Evolutionary conservation across 2,329 filamentous ascomycete genomes (phyloP).

Genomic region (Fusarium globosum): DNA sequence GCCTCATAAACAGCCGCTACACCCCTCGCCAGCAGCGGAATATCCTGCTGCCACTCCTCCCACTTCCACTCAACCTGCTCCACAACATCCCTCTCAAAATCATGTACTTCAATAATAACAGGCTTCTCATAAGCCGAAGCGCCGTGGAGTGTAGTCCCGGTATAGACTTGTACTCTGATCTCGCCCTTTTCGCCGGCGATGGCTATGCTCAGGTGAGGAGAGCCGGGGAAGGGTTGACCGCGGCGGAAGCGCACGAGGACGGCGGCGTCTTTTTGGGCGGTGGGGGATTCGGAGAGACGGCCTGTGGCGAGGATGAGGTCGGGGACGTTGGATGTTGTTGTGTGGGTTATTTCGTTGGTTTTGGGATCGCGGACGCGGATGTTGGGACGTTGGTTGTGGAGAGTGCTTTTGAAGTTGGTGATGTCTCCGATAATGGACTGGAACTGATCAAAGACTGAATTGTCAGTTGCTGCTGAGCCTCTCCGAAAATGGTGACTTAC

Average conservation of each 20-base stretch:
- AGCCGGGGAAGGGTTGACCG: slow-evolving; percentile 61
- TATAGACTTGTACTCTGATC: slow-evolving; percentile 53
- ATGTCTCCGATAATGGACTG: slow-evolving; percentile 60
- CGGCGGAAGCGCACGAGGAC: slow-evolving; percentile 59
- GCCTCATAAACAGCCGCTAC: slow-evolving; percentile 68
- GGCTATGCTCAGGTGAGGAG: slow-evolving; percentile 59
- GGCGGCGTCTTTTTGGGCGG: slow-evolving; percentile 50
- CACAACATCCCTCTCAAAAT: slow-evolving; percentile 58
- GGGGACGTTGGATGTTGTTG: slow-evolving; percentile 55
- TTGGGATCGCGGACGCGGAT: slow-evolving; percentile 50
- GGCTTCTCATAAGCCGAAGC: slow-evolving; percentile 48
- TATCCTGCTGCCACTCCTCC: slow-evolving; percentile 58
- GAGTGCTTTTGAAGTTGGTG: slow-evolving; percentile 49
- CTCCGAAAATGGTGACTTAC: slow-evolving; percentile 42
- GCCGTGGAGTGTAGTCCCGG: slow-evolving; percentile 44
- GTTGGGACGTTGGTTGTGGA: slow-evolving; percentile 59
- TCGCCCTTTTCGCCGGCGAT: slow-evolving; percentile 65
- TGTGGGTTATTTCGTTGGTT: slow-evolving; percentile 48
- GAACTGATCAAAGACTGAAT: slow-evolving; percentile 57
- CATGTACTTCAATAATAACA: slow-evolving; percentile 62
- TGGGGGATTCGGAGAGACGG: slow-evolving; percentile 45
- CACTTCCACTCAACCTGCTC: slow-evolving; percentile 58
- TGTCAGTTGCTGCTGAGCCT: not conserved
- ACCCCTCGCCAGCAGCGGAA: slow-evolving; percentile 58
- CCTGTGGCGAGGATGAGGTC: slow-evolving; percentile 56